Percentiles rank a stretch among this genome's conserved stretches.
Evolutionary conservation across 371 early-diverging fungal genomes (phyloP).

Genomic region (Quaeritorhiza haematococci): DNA sequence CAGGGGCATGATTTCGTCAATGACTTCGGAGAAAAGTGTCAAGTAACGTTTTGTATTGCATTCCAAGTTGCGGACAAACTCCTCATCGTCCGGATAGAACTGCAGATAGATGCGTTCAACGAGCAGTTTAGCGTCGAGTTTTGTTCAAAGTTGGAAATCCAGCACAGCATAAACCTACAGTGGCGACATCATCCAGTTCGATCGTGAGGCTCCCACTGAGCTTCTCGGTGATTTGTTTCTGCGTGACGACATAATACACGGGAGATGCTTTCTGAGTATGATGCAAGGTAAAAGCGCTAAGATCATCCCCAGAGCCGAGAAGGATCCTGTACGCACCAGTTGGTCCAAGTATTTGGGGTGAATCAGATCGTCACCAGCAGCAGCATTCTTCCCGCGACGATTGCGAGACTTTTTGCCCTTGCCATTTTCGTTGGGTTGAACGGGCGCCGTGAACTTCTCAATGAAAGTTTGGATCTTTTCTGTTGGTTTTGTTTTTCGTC

Average conservation of each 20-base stretch:
- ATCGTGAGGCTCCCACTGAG: conserved; percentile 17
- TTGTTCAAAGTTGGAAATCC: background rate
- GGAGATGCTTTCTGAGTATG: background rate
- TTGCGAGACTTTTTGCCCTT: no score
- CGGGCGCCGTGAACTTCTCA: conserved; percentile 20
- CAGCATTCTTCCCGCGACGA: background rate
- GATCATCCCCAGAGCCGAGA: background rate
- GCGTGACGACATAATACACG: background rate
- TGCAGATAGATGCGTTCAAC: background rate
- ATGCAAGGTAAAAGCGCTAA: background rate
- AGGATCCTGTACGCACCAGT: conserved; percentile 13
- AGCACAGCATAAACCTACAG: conserved; percentile 10
- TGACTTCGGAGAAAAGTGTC: conserved; percentile 67
- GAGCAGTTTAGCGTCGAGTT: background rate
- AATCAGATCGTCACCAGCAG: background rate
- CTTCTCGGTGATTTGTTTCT: conserved; percentile 28
- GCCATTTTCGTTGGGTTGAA: background rate
- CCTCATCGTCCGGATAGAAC: conserved; percentile 25
- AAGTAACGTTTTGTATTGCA: conserved; percentile 82
- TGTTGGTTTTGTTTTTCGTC: conserved; percentile 5
- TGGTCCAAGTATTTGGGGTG: conserved; percentile 23
- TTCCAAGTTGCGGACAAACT: conserved; percentile 53
- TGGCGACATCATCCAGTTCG: conserved; percentile 33
- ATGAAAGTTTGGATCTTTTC: conserved; percentile 25
- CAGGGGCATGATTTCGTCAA: conserved; percentile 70